A percentile compares a stretch with the other conserved stretches of the same genome.
Evolutionary conservation across 139 green algal species (phyloP).

Genomic region (Picochlorum sp.): DNA sequence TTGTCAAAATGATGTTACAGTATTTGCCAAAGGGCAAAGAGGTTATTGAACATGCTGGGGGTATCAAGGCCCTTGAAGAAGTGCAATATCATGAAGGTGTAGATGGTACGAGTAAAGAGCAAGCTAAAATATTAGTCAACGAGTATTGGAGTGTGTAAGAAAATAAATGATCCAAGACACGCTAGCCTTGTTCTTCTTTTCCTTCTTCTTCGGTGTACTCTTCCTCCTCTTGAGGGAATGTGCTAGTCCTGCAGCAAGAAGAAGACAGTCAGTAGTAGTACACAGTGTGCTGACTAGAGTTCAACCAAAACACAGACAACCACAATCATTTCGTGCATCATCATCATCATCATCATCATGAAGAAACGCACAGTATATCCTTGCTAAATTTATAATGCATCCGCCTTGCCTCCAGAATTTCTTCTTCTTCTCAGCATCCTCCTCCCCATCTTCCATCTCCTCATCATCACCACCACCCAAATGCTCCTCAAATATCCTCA

Average conservation of each 20-base stretch:
- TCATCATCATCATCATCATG: no score
- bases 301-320: no score
- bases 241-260: no score
- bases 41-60: slow-evolving; percentile 35
- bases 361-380: slow-evolving; percentile 1
- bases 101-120: slow-evolving; percentile 20
- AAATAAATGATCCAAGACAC: no score
- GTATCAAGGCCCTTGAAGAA: slow-evolving; percentile 36
- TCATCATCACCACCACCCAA: background rate
- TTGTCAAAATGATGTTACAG: slow-evolving; percentile 35
- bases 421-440: slow-evolving; percentile 23
- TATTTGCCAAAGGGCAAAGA: slow-evolving; percentile 22
- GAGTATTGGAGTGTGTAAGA: slow-evolving; percentile 26
- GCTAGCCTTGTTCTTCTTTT: background rate
- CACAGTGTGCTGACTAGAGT: no score
- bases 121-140: slow-evolving; percentile 36
- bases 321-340: no score
- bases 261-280: no score
- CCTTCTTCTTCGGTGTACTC: background rate
- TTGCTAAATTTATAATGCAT: slow-evolving; percentile 31
- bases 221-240: no score
- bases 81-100: slow-evolving; percentile 29
- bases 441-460: slow-evolving; percentile 7
- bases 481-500: background rate
- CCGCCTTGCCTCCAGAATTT: slow-evolving; percentile 27